Evolutionary conservation across 306 rosid species (phyloP).

Genomic region (Vicia faba): DNA sequence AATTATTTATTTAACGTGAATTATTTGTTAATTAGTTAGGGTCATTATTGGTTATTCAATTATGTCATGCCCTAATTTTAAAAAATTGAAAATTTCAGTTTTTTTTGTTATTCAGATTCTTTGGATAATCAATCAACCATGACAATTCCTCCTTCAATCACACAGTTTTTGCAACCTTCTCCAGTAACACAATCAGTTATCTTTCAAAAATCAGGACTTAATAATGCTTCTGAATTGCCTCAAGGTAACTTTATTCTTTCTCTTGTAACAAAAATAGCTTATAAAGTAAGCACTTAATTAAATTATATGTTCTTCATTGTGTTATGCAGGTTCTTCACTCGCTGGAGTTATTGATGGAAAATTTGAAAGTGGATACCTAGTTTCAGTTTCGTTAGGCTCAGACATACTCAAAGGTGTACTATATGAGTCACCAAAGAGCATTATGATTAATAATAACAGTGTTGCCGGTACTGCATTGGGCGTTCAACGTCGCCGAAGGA

Average conservation of each 20-base stretch:
- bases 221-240: conserved; percentile 40
- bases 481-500: conserved; percentile 40
- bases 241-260: conserved; percentile 45
- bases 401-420: conserved; percentile 69
- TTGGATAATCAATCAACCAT: background rate
- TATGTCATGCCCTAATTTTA: background rate
- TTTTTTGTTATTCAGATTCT: background rate
- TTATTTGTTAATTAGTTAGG: background rate
- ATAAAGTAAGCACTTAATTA: too few relatives aligned
- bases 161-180: conserved; percentile 11
- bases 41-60: background rate
- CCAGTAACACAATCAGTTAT: background rate
- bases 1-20: background rate
- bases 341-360: conserved; percentile 78
- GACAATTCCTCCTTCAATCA: background rate
- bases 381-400: conserved; percentile 65
- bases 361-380: conserved; percentile 78
- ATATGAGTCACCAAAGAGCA: conserved; percentile 52
- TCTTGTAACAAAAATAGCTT: too few relatives aligned
- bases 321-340: conserved; percentile 42
- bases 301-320: background rate
- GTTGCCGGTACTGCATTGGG: background rate
- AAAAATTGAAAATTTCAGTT: background rate
- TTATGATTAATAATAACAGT: background rate
- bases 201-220: conserved; percentile 22